A percentile compares a stretch with the other conserved stretches of the same genome.
These are phyloP conservation scores for Dactylellina haptotyla DNA, from an alignment of 2,329 filamentous ascomycete species.

Conservation along the genomic window DNA sequence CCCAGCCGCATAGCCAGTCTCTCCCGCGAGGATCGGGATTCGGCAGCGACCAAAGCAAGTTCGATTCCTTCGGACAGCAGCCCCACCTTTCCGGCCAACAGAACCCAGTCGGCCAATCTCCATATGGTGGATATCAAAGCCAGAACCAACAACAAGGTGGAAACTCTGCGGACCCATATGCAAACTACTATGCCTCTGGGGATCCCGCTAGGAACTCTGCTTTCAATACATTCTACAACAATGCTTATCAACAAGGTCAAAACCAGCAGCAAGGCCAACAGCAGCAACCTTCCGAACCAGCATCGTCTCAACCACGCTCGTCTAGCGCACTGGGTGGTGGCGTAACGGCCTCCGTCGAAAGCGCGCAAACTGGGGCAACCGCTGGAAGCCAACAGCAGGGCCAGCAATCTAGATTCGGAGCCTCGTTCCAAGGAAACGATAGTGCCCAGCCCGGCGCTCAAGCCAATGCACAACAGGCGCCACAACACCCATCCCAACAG, in stretches of 20 bases:
- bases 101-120: slow-evolving; percentile 60
- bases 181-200: slow-evolving; percentile 28
- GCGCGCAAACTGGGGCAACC: slow-evolving; percentile 67
- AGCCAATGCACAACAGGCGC: slow-evolving; percentile 68
- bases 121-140: slow-evolving; percentile 55
- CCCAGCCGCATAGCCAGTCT: slow-evolving; percentile 70
- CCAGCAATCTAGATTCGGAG: slow-evolving; percentile 64
- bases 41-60: slow-evolving; percentile 79
- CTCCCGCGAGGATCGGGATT: slow-evolving; percentile 68
- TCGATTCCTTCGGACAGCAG: slow-evolving; percentile 70
- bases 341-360: slow-evolving; percentile 71
- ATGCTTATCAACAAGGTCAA: slow-evolving; percentile 66
- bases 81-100: slow-evolving; percentile 51
- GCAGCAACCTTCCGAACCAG: slow-evolving; percentile 75
- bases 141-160: slow-evolving; percentile 54
- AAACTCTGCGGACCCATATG: slow-evolving; percentile 34
- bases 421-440: slow-evolving; percentile 48
- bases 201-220: slow-evolving; percentile 31
- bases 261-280: slow-evolving; percentile 56
- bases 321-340: slow-evolving; percentile 78
- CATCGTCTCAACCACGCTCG: slow-evolving; percentile 76
- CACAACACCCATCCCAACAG: slow-evolving; percentile 65
- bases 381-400: slow-evolving; percentile 82
- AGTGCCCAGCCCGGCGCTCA: slow-evolving; percentile 79
- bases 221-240: slow-evolving; percentile 57